Conservation (phyloP, 495 filamentous ascomycete genomes). For the Oidiodendron maius region DNA sequence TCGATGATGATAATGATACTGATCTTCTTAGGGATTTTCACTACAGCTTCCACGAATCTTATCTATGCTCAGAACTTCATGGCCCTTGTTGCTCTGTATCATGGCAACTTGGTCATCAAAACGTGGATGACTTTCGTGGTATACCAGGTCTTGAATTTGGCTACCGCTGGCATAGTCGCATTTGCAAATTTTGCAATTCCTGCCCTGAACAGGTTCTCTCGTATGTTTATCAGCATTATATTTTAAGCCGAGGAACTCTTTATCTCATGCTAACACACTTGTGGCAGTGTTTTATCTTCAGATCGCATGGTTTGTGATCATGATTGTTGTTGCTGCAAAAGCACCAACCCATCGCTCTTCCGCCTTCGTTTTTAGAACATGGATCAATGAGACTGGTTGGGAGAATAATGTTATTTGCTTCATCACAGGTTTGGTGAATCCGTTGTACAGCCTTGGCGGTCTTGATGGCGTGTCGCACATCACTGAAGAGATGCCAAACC, state of each 20-base stretch:
- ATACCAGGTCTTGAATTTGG: conserved; percentile 57
- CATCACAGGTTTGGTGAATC: conserved; percentile 47
- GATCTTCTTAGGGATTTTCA: too few relatives aligned
- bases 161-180: conserved; percentile 52
- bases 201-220: conserved; percentile 56
- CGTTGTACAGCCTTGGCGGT: conserved; percentile 1
- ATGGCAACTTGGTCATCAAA: conserved; percentile 55
- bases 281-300: too few relatives aligned
- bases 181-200: conserved; percentile 53
- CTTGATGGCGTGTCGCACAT: conserved; percentile 33
- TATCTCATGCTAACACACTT: too few relatives aligned
- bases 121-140: conserved; percentile 57
- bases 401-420: conserved; percentile 48
- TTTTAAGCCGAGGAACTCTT: too few relatives aligned
- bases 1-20: too few relatives aligned
- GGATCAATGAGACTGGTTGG: conserved; percentile 53
- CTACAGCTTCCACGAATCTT: too few relatives aligned
- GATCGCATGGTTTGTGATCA: conserved; percentile 53
- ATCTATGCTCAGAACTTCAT: conserved; percentile 53
- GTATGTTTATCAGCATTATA: background rate
- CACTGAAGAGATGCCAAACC: conserved; percentile 32
- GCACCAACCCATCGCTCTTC: conserved; percentile 43
- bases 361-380: conserved; percentile 54
- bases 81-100: conserved; percentile 54
- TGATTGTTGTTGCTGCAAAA: conserved; percentile 53